Conservation (phyloP, 371 early-diverging fungal genomes). For the Mortierella sp. region DNA sequence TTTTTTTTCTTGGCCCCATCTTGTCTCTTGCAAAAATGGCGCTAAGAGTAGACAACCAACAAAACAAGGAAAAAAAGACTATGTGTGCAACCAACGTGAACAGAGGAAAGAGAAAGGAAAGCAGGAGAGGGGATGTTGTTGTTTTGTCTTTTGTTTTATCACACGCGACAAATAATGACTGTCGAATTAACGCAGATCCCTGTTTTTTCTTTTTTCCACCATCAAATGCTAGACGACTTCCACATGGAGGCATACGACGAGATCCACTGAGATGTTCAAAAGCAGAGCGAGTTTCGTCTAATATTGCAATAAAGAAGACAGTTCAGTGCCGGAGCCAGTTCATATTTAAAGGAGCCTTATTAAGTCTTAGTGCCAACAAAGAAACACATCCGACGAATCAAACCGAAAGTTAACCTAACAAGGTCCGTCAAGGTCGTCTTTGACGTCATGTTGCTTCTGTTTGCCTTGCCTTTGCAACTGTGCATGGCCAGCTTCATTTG, state of each 20-base stretch:
- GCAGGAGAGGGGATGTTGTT: not conserved
- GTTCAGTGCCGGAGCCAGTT: too few relatives aligned
- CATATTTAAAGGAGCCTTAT: too few relatives aligned
- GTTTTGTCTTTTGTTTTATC: not conserved
- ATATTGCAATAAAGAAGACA: not conserved
- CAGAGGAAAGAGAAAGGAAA: not conserved
- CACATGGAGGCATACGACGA: constrained; percentile 51
- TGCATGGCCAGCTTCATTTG: constrained; percentile 2
- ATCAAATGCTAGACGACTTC: constrained; percentile 36
- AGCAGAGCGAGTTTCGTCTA: not conserved
- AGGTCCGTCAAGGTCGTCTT: not conserved
- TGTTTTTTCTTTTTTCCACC: not conserved
- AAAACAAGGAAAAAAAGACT: not conserved
- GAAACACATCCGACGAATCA: not conserved
- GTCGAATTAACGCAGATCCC: not conserved
- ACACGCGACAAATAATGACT: not conserved
- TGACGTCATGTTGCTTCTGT: not conserved
- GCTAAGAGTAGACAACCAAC: not conserved
- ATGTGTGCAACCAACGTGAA: not conserved
- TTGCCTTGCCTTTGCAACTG: not conserved
- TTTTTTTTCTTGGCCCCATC: not conserved
- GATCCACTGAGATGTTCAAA: constrained; percentile 8
- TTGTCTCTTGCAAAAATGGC: not conserved
- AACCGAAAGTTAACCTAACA: not conserved
- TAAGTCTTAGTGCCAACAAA: not conserved